phyloP scores from a whole-genome alignment of 2,329 filamentous ascomycete genomes.

The Ilyonectria sp. region DNA sequence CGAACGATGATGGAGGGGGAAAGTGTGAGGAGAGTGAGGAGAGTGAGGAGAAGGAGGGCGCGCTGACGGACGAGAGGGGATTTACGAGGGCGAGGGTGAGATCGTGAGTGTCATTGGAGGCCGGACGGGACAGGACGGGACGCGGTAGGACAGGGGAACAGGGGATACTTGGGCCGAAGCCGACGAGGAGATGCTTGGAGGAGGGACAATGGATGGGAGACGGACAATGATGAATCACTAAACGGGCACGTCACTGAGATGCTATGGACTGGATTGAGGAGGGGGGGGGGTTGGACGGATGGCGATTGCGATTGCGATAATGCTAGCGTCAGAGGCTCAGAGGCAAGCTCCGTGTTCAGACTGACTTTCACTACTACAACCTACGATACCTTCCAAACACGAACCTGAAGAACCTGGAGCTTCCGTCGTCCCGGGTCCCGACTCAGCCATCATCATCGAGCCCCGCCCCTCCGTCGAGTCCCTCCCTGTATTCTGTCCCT shows the following conservation, averaged over 20 bases:
- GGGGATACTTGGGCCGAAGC: conserved; percentile 2
- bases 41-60: conserved; percentile 10
- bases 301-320: background rate
- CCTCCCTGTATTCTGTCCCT: background rate
- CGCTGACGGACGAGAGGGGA: conserved; percentile 30
- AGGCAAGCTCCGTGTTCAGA: background rate
- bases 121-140: background rate
- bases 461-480: conserved; percentile 21
- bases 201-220: background rate
- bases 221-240: conserved; percentile 29
- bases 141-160: conserved; percentile 12
- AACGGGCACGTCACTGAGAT: conserved; percentile 43
- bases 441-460: conserved; percentile 9
- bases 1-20: conserved; percentile 19
- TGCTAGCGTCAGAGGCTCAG: conserved; percentile 3
- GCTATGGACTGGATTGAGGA: background rate
- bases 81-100: conserved; percentile 29
- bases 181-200: conserved; percentile 8
- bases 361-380: background rate
- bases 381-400: background rate
- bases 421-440: conserved; percentile 3
- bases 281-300: background rate
- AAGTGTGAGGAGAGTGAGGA: conserved; percentile 1
- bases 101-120: conserved; percentile 34
- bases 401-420: conserved; percentile 6